Conservation (phyloP, 495 filamentous ascomycete species). For the Tuber magnatum region DNA sequence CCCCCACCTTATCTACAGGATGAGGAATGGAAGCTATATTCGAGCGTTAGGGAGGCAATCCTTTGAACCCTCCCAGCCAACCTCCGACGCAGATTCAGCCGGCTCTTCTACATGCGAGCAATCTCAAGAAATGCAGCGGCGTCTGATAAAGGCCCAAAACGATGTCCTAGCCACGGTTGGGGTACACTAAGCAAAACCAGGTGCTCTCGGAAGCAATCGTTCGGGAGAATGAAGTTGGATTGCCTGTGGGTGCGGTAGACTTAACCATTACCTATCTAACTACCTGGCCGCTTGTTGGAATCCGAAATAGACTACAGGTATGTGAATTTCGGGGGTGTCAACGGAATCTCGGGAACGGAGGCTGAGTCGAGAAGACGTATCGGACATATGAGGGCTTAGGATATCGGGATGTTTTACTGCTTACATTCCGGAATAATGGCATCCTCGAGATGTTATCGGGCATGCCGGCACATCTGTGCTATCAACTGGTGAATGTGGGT, state of each 20-base stretch:
- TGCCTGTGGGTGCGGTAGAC: conserved; percentile 33
- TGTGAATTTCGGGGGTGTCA: conserved; percentile 4
- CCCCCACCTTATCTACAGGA: conserved; percentile 9
- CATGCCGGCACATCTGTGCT: conserved; percentile 39
- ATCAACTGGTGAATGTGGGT: conserved; percentile 29
- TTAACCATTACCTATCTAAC: conserved; percentile 35
- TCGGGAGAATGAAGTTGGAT: conserved; percentile 39
- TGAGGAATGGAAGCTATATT: conserved; percentile 40
- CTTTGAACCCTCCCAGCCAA: conserved; percentile 37
- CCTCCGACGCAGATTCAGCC: conserved; percentile 20
- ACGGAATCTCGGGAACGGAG: conserved; percentile 2
- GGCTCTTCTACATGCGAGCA: conserved; percentile 28
- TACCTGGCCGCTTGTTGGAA: conserved; percentile 37
- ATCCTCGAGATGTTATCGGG: conserved; percentile 34
- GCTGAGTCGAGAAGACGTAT: conserved; percentile 32
- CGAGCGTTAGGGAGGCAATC: conserved; percentile 38
- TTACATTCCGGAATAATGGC: conserved; percentile 31
- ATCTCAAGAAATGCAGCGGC: conserved; percentile 36
- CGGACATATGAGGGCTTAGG: conserved; percentile 27
- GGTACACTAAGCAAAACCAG: conserved; percentile 29
- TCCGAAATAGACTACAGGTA: conserved; percentile 40
- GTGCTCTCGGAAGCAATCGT: conserved; percentile 30
- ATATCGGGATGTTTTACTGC: conserved; percentile 33
- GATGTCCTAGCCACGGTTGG: conserved; percentile 41
- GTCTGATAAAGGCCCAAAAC: conserved; percentile 39